Evolutionary conservation across 2,329 filamentous ascomycete genomes (phyloP), one percentile per base, ranked within the genome.

Genomic region (Ophiostoma sp.): DNA sequence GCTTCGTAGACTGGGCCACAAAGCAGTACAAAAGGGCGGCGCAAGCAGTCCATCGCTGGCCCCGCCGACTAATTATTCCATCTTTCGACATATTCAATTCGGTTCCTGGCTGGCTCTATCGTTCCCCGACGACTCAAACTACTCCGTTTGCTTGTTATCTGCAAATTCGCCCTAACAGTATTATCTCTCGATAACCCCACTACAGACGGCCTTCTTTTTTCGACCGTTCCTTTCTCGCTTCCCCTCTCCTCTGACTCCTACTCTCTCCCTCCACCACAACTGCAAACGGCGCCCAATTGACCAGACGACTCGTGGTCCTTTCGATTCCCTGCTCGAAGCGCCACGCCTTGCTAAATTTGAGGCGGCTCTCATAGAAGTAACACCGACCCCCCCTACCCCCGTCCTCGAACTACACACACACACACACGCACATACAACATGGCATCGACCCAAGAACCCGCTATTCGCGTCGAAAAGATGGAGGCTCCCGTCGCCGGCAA

Each of bases 391-490:
- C 27, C 27, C 27, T 27, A 27, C 27, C 27, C 27, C 27, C 27
- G 2, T 27, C 27, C 27, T 27, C 27, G 27, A 27, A 27, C 27
- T 27, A 44, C 16, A 9, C 45, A 6, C 7, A 52, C 14, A 18
- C 44, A 6, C 41, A 6, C 12, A 47, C 18, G 14, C 16, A 55
- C 52, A 36, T 14, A 52, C 64, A 66, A 42, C 64, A 70, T 70
- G 67, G 69, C 70, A 63, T 65, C 70, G 58, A 63, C 70, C 8
- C 80, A 83, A 74, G 82, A 84, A 70, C 79, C 84, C 74, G 81
- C 82, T 73, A 80, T 83, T 71, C 79, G 83, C 75, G 76, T 79
- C 73, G 84, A 82, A 4, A 67, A 69, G 63, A 66, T 71, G 66
- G 69, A 69, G 49, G 42, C 67, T 0, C 66, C 68, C 77, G 60